Conservation (phyloP, 352 stramenopile species). For the Phytophthora colocasiae region DNA sequence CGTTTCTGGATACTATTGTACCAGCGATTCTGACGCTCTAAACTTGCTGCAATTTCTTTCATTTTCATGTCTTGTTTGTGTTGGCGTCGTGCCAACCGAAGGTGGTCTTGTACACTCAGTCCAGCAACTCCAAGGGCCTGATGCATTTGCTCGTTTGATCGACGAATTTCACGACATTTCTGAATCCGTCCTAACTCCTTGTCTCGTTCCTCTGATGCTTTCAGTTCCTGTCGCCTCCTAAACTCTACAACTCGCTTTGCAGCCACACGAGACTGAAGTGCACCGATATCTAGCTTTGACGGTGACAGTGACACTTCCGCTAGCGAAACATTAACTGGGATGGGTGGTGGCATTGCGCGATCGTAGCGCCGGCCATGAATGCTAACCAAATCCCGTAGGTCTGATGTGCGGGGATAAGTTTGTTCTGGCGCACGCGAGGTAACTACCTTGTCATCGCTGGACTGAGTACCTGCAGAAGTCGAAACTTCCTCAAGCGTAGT, state of each 20-base stretch:
- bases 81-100: conserved; percentile 30
- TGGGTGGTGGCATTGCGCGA: conserved; percentile 7
- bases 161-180: conserved; percentile 39
- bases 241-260: conserved; percentile 31
- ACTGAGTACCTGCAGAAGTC: conserved; percentile 12
- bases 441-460: neutral
- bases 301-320: neutral
- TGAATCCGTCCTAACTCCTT: conserved; percentile 22
- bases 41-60: conserved; percentile 15
- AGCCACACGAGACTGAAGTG: conserved; percentile 29
- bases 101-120: conserved; percentile 45
- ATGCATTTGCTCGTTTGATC: conserved; percentile 49
- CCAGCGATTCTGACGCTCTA: conserved; percentile 45
- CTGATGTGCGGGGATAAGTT: neutral
- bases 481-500: conserved; percentile 3
- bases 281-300: conserved; percentile 13
- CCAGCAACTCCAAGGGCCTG: conserved; percentile 47
- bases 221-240: neutral
- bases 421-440: neutral
- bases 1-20: conserved; percentile 35
- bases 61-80: conserved; percentile 27
- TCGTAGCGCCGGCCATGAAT: conserved; percentile 26
- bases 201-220: conserved; percentile 15
- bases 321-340: neutral
- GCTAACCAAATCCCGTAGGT: conserved; percentile 8